Evolutionary conservation across 148 eudicot species (phyloP).

Genomic region (Rhododendron vialii): DNA sequence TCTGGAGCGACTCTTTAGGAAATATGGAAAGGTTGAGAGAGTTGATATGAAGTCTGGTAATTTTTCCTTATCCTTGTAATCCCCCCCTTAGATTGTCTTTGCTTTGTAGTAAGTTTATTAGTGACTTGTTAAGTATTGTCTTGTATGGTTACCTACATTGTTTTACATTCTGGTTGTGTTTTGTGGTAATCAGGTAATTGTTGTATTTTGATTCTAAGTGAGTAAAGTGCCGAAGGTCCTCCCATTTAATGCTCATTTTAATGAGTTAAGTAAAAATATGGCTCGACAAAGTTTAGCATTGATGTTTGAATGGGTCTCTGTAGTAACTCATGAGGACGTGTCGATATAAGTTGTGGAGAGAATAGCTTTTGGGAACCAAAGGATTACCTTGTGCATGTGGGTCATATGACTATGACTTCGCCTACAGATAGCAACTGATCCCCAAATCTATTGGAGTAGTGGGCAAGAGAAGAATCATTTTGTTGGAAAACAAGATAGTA

Average conservation of each 20-base stretch:
- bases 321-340: background rate
- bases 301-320: background rate
- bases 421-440: background rate
- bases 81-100: background rate
- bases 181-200: background rate
- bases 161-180: background rate
- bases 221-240: background rate
- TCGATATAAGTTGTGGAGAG: background rate
- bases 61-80: background rate
- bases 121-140: background rate
- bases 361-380: background rate
- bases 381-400: background rate
- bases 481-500: background rate
- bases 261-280: background rate
- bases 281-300: background rate
- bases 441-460: background rate
- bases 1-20: conserved; percentile 53
- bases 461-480: background rate
- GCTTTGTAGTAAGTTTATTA: background rate
- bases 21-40: conserved; percentile 63
- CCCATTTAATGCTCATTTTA: background rate
- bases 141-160: background rate
- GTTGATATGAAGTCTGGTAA: conserved; percentile 67
- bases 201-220: background rate
- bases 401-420: background rate